Evolutionary conservation across 805 yeast genomes (phyloP), one percentile per base, ranked within the genome.

Genomic region (Lipomyces yamanashiensis): DNA sequence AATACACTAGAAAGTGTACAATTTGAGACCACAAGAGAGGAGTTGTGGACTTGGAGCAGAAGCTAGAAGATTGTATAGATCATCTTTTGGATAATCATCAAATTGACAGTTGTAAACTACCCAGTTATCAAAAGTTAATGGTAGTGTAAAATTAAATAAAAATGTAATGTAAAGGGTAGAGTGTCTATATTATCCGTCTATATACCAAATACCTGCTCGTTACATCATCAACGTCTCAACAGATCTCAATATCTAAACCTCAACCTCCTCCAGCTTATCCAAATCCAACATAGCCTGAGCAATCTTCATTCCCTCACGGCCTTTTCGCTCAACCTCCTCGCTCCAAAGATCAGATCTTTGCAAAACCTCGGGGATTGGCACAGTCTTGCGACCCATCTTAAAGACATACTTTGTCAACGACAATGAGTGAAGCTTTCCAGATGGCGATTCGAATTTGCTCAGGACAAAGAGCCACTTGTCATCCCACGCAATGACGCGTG

Each of bases 401-500:
- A 92, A 82, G 1, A 92, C 96, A 69, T 91, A 88, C 74, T 88
- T 90, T 9, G 96, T 87, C 33, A 91, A 73, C 1, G 88, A 85
- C 21, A 85, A 77, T 0, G 91, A 85, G 70, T 85, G 82, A 34
- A 82, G 67, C n/a, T 74, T 74, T 54, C 71, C 54, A 23, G 58
- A 44, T 72, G 74, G 70, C 48, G 80, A 77, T 12, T 81, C 82
- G 71, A 91, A 90, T 70, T 84, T 81, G 48, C 88, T 84, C 28
- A 88, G 67, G 12, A 90, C 82, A 72, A 85, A 92, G 13, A 92
- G 71, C 97, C 97, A 91, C 75, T 92, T 92, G 40, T 83, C 80
- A 76, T 90, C 95, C 96, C 97, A 92, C 7, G 93, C 87, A 6
- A 89, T 73, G 19, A 92, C 81, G 44, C 84, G 78, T 2, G 88